A percentile compares a stretch with the other conserved stretches of the same genome.
Conservation (phyloP, 2,329 filamentous ascomycete genomes). For the Sphaerulina vaccinii region DNA sequence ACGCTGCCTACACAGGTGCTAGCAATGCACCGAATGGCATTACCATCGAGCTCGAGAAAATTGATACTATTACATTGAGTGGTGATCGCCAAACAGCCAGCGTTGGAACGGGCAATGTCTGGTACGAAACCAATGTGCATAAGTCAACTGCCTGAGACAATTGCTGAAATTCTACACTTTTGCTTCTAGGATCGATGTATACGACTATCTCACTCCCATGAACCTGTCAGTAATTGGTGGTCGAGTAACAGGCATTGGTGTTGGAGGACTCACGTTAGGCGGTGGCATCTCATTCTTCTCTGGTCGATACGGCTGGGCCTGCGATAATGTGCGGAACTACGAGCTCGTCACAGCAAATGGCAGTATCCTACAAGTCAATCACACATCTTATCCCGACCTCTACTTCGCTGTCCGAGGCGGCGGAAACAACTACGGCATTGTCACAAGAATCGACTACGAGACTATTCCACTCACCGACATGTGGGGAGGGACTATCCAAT, state of each 20-base stretch:
- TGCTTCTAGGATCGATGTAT: conserved; percentile 23
- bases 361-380: conserved; percentile 28
- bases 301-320: conserved; percentile 30
- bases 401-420: conserved; percentile 30
- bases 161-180: too few relatives aligned
- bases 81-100: conserved; percentile 10
- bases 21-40: conserved; percentile 29
- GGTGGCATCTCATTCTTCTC: conserved; percentile 36
- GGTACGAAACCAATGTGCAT: too few relatives aligned
- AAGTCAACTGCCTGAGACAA: too few relatives aligned
- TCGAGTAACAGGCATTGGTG: conserved; percentile 30
- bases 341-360: conserved; percentile 32
- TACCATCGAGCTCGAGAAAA: conserved; percentile 25
- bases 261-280: conserved; percentile 32
- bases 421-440: conserved; percentile 35
- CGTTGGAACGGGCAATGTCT: conserved; percentile 23
- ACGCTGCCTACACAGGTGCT: conserved; percentile 24
- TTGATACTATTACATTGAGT: conserved; percentile 23
- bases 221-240: conserved; percentile 28
- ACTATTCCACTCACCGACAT: conserved; percentile 22
- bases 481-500: conserved; percentile 23
- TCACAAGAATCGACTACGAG: conserved; percentile 30
- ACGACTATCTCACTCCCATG: conserved; percentile 20
- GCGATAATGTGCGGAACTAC: conserved; percentile 34
- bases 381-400: conserved; percentile 26